These are phyloP conservation scores for Ogataea nakhonphanomensis DNA, from an alignment of 805 yeast genomes.

Conservation along the genomic window DNA sequence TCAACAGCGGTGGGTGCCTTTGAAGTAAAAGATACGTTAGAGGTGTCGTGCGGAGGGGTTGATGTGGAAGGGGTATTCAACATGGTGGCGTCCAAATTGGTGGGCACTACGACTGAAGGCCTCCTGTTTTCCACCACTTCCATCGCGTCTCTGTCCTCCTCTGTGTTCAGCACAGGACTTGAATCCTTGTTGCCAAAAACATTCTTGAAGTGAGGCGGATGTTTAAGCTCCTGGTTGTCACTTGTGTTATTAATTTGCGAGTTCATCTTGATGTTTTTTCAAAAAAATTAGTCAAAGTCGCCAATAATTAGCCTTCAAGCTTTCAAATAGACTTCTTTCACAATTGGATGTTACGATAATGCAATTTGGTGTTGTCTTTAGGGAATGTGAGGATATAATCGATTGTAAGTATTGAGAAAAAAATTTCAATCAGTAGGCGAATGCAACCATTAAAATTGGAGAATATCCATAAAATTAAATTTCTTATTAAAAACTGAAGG, in stretches of 20 bases:
- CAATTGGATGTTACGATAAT: too few species aligned
- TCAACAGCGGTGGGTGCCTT: conserved; percentile 7
- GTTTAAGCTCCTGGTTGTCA: conserved; percentile 34
- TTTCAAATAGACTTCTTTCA: too few species aligned
- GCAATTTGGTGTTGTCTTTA: too few species aligned
- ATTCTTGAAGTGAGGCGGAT: conserved; percentile 32
- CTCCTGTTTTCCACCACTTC: conserved; percentile 30
- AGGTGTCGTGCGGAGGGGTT: conserved; percentile 2
- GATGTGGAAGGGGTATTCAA: conserved; percentile 18
- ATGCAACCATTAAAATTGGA: conserved; percentile 5
- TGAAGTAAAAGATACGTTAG: conserved; percentile 16
- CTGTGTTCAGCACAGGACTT: conserved; percentile 11
- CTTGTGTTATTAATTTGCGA: conserved; percentile 38
- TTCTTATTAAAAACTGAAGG: conserved; percentile 1
- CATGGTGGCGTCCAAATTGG: conserved; percentile 19
- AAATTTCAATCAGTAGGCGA: conserved; percentile 8
- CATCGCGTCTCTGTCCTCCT: conserved; percentile 15
- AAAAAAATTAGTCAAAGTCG: not conserved
- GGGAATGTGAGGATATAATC: not conserved
- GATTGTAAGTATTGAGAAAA: conserved; percentile 9
- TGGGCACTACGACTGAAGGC: conserved; percentile 28
- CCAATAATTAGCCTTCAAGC: too few species aligned
- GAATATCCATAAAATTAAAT: conserved; percentile 1
- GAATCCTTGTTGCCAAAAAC: conserved; percentile 29
- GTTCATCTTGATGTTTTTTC: conserved; percentile 29